These are phyloP conservation scores for Myxozyma geophila DNA, from an alignment of 805 yeast species.

Conservation along the genomic window DNA sequence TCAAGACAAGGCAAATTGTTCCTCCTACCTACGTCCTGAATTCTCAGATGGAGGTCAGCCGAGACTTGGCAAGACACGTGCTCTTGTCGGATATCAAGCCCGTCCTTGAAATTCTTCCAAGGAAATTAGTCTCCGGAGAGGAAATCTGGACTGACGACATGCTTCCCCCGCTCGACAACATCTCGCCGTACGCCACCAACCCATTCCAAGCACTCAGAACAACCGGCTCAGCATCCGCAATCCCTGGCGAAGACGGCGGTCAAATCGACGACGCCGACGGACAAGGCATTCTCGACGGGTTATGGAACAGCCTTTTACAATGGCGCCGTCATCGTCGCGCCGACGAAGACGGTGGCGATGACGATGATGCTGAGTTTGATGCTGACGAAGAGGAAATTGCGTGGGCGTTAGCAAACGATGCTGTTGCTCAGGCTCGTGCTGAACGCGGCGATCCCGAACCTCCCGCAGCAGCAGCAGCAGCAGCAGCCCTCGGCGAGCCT, in stretches of 20 bases:
- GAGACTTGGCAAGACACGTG: conserved; percentile 39
- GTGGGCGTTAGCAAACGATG: conserved; percentile 18
- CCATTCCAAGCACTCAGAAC: conserved; percentile 3
- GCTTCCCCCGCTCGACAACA: conserved; percentile 38
- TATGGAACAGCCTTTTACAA: conserved; percentile 25
- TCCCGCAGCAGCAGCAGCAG: background rate
- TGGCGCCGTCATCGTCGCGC: conserved; percentile 25
- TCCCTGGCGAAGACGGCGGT: background rate
- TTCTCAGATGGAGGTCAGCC: conserved; percentile 22
- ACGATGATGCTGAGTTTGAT: conserved; percentile 3
- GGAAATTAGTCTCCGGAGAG: conserved; percentile 28
- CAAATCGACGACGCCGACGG: conserved; percentile 18
- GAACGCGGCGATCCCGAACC: background rate
- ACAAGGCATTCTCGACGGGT: conserved; percentile 20
- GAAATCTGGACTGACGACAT: conserved; percentile 39
- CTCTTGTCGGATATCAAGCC: conserved; percentile 39
- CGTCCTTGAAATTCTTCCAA: conserved; percentile 35
- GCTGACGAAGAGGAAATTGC: conserved; percentile 17
- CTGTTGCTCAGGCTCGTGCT: conserved; percentile 2
- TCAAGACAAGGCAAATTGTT: conserved; percentile 5
- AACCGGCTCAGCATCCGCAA: background rate
- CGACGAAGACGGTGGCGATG: background rate
- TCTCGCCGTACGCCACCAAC: conserved; percentile 35
- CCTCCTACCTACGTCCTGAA: conserved; percentile 21
- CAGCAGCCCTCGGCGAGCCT: background rate